phyloP scores from a whole-genome alignment of 2,329 filamentous ascomycete species.

The Fusarium metavorans region DNA sequence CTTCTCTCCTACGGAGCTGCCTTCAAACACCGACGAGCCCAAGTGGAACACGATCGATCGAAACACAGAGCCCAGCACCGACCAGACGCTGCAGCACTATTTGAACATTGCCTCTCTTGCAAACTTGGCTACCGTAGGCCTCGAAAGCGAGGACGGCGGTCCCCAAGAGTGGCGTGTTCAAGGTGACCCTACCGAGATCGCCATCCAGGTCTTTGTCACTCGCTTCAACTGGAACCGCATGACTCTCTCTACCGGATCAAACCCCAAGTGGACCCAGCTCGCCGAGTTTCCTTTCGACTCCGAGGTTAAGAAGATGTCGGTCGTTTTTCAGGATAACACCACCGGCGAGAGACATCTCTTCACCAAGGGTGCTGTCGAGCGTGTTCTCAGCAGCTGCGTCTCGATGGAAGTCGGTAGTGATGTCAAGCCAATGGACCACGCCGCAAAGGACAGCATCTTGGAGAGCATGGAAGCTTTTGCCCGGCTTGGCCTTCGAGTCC shows the following conservation, averaged over 20 bases:
- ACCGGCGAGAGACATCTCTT: slow-evolving; percentile 61
- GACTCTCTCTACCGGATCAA: slow-evolving; percentile 61
- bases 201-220: slow-evolving; percentile 78
- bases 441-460: slow-evolving; percentile 64
- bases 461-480: slow-evolving; percentile 75
- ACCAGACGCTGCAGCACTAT: slow-evolving; percentile 63
- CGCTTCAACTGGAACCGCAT: slow-evolving; percentile 74
- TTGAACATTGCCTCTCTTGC: slow-evolving; percentile 74
- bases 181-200: slow-evolving; percentile 76
- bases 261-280: slow-evolving; percentile 66
- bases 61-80: slow-evolving; percentile 54
- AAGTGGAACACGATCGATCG: slow-evolving; percentile 45
- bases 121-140: slow-evolving; percentile 69
- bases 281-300: slow-evolving; percentile 82
- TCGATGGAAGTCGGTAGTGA: slow-evolving; percentile 56
- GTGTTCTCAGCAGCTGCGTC: slow-evolving; percentile 71
- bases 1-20: slow-evolving; percentile 32
- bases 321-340: slow-evolving; percentile 66
- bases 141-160: slow-evolving; percentile 55
- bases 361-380: slow-evolving; percentile 75
- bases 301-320: slow-evolving; percentile 81
- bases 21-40: slow-evolving; percentile 29
- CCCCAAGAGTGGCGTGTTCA: slow-evolving; percentile 71
- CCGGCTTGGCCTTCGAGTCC: slow-evolving; percentile 73
- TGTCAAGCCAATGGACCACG: slow-evolving; percentile 47